phyloP scores from a whole-genome alignment of 345 rosid genomes.

The Salix koriyanagi region DNA sequence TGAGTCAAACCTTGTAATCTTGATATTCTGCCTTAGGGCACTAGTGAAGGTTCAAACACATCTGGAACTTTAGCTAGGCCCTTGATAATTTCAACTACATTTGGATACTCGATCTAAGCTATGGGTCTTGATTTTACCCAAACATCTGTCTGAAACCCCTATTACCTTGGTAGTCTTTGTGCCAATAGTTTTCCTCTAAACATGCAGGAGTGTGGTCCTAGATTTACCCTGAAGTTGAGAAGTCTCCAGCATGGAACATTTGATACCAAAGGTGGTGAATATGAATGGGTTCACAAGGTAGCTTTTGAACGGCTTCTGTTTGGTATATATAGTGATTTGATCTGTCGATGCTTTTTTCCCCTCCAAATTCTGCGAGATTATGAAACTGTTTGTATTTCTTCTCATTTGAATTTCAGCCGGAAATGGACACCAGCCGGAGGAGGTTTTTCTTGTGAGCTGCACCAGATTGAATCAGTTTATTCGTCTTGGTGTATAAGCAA shows the following conservation, averaged over 20 bases:
- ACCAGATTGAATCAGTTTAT: neutral
- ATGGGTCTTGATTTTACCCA: no score
- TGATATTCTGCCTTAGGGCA: neutral
- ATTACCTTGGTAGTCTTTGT: no score
- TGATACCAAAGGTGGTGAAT: constrained; percentile 78
- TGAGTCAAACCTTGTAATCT: neutral
- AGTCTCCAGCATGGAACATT: constrained; percentile 91
- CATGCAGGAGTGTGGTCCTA: constrained; percentile 83
- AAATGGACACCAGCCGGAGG: constrained; percentile 94
- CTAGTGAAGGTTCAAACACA: neutral
- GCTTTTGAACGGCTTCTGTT: neutral
- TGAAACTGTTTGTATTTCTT: constrained; percentile 4
- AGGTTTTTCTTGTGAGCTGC: constrained; percentile 75
- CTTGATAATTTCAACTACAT: neutral
- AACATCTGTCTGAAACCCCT: no score
- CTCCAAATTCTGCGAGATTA: neutral
- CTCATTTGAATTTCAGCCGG: constrained; percentile 43
- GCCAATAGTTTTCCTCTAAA: neutral
- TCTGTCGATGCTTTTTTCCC: neutral
- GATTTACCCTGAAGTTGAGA: constrained; percentile 71
- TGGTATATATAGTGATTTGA: neutral
- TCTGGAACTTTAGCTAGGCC: neutral
- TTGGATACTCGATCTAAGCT: no score
- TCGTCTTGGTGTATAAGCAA: neutral
- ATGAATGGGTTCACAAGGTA: constrained; percentile 97